Evolutionary conservation across 2,329 filamentous ascomycete species (phyloP), one percentile per base, ranked within the genome.

Genomic region (Nannizziopsis barbatae): DNA sequence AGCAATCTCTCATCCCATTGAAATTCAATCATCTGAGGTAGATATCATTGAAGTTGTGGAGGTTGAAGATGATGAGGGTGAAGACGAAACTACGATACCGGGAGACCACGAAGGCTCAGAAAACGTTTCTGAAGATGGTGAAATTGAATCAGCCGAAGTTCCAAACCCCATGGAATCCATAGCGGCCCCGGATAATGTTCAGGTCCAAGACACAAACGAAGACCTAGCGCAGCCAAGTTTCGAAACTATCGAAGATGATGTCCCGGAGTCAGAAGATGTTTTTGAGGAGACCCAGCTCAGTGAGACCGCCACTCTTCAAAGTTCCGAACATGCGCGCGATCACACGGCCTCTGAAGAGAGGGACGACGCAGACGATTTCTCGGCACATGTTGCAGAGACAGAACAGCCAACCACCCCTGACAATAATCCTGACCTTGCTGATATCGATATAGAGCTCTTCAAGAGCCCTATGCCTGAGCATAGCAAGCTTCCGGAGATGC

Each of bases 371-470:
- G 2, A 20, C 5, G 10, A 42, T 42, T 11, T 36, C 14, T 37
- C 38, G 6, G 6, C 48, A 46, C 44, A 48, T 42, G 35, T 39
- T 27, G 48, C 55, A 46, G 50, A 53, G 8, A 39, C 39, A 22
- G 17, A 47, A 11, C 32, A 17, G 10, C 49, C 50, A 47, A 39
- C 40, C n/a, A 57, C 53, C 17, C 51, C 55, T 35, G 51, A 55
- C 56, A 53, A 55, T 17, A 53, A 55, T 5, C 22, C 10, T 36
- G 57, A 64, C 49, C 50, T 62, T 43, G 57, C 65, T 42, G 63
- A 57, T 45, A 58, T 60, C 46, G 55, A 60, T 49, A 63, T 63
- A 46, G 63, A 64, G 39, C 40, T 62, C 12, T 57, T 64, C 50
- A 58, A 61, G 32, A 63, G 54, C 30, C 55, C 54, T 17, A 33